These are phyloP conservation scores for Lactarius sanguifluus DNA, from an alignment of 768 basidiomycete species.

Conservation along the genomic window DNA sequence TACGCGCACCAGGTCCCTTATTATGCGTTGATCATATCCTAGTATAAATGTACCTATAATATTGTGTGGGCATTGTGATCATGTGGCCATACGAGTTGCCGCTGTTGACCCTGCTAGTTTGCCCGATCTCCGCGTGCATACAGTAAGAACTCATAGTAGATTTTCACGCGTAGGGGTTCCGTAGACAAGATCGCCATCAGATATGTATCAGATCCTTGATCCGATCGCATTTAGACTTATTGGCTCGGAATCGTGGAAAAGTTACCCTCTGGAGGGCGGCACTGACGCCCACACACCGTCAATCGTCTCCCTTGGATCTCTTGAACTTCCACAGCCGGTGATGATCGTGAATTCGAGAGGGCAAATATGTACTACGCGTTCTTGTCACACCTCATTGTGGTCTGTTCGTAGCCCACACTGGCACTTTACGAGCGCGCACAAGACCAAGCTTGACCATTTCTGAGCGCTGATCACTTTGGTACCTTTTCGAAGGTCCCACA, in stretches of 20 bases:
- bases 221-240: neutral
- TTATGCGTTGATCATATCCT: neutral
- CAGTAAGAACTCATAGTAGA: too few relatives aligned
- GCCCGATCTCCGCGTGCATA: neutral
- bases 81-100: neutral
- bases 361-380: neutral
- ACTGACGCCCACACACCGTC: neutral
- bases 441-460: neutral
- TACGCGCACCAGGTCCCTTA: neutral
- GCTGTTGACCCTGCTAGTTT: neutral
- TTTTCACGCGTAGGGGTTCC: neutral
- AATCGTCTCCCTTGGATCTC: neutral
- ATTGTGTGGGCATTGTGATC: neutral
- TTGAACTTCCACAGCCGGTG: neutral
- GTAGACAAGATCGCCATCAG: neutral
- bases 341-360: neutral
- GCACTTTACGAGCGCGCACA: neutral
- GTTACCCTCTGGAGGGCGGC: neutral
- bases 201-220: too few relatives aligned
- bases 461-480: neutral
- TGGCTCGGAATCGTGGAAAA: neutral
- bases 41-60: neutral
- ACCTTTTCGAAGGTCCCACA: neutral
- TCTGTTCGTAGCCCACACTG: neutral
- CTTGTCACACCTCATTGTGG: neutral